phyloP scores from a whole-genome alignment of 2,329 filamentous ascomycete species.

The Dactylonectria macrodidyma region DNA sequence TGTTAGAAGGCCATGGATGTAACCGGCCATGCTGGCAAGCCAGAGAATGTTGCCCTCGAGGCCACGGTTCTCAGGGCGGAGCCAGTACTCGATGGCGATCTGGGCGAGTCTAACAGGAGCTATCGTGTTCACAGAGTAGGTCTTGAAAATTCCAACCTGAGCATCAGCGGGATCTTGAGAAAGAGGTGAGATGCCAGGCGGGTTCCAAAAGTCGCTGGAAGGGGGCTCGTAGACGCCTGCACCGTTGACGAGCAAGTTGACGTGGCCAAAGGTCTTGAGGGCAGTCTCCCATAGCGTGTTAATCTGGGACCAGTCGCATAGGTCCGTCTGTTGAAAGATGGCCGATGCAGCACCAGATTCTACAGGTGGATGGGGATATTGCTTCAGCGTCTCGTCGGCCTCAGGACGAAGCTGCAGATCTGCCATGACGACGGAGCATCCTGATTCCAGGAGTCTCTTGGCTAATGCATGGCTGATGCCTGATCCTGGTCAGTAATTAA shows the following conservation, averaged over 20 bases:
- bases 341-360: conserved; percentile 13
- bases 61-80: conserved; percentile 5
- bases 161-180: conserved; percentile 12
- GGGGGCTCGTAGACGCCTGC: conserved; percentile 17
- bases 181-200: conserved; percentile 13
- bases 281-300: conserved; percentile 6
- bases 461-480: conserved; percentile 34
- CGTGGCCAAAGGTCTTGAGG: conserved; percentile 6
- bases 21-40: conserved; percentile 17
- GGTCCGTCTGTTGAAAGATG: conserved; percentile 9
- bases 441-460: conserved; percentile 4
- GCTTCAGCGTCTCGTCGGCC: background rate
- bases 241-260: conserved; percentile 20
- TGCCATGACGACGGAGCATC: conserved; percentile 16
- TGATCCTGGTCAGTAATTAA: background rate
- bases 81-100: conserved; percentile 18
- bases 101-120: conserved; percentile 11
- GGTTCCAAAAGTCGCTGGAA: conserved; percentile 20
- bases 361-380: conserved; percentile 3
- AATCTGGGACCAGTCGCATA: conserved; percentile 20
- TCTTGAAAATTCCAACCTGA: conserved; percentile 18
- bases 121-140: conserved; percentile 17
- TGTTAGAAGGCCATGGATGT: conserved; percentile 15
- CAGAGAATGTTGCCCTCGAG: conserved; percentile 15
- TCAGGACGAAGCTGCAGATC: conserved; percentile 22